Evolutionary conservation across 2,329 filamentous ascomycete genomes (phyloP), one percentile per base, ranked within the genome.

Genomic region (Aspergillus sp.): DNA sequence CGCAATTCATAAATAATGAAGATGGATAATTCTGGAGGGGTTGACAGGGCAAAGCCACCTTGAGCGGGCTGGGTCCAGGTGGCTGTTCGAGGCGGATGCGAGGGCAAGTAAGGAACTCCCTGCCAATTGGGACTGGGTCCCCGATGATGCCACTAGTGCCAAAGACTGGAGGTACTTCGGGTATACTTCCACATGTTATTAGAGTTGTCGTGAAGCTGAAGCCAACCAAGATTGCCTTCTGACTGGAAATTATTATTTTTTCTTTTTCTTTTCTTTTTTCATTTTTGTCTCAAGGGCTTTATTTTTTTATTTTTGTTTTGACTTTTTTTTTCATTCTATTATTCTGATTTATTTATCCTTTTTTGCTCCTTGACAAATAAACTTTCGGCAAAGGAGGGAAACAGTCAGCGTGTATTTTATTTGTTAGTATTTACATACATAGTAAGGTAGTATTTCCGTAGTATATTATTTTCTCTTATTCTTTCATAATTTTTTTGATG

Each of bases 111-210:
- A 51, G 47, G 54, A 56, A 50, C 22, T 42, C 54, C 54, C 46
- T 55, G 46, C 46, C 54, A 55, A 39, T 55, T 49, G 49, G 47
- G 31, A 55, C 54, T 56, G 54, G 46, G 32, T 51, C 54, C 26
- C 26, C 14, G 46, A 47, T 26, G 49, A 47, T 6, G 52, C 24
- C 36, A 54, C 52, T 58, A 51, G 57, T 55, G 52, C 57, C 54
- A 51, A 56, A 47, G 45, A 32, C 52, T 60, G 58, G 58, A 39
- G 36, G 49, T 51, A 46, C 51, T 56, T 60, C 58, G 58, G 58
- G 51, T 45, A 57, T 60, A 57, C 51, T 57, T 49, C 32, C 42
- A 31, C 45, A 49, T 57, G 22, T 47, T 47, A 53, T 57, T 50
- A 60, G 32, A 53, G 47, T 39, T 57, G 45, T 45, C 36, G 55